Base-by-base conservation (phyloP, 2,329 filamentous ascomycete genomes). In the Alternaria sp. region DNA sequence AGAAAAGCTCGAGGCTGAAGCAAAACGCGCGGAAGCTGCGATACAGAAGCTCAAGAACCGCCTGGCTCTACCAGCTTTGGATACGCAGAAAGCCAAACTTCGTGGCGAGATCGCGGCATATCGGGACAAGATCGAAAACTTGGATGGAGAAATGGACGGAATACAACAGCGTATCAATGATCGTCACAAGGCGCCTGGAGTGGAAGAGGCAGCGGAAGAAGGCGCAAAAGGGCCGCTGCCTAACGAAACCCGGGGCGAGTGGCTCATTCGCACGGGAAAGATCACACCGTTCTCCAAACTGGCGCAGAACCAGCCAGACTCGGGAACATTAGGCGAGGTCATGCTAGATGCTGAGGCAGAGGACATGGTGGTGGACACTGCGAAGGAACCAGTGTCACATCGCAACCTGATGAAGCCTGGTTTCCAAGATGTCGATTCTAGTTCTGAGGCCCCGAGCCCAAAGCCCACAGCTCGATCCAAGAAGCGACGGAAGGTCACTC, bases 271-370 rank as follows among this genome's bases (percentile, higher is more conserved):
- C 28, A 99, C 94, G 0, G 95, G 95, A 62, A 98, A 98, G 80
- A 98, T 99, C 68, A 99, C 95, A 0, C 95, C 95, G 0, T 99
- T 99, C 73, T 91, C 93, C 7, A 91, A 90, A 64, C 86, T 96
- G 69, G 88, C 87, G 14, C 84, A 87, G n/a, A 81, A 88, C 2
- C 82, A 87, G 28, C 87, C 86, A 3, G 84, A 88, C 3, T 84
- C 89, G 44, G 90, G 90, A 2, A 89, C 89, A 61, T 82, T 97
- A 16, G 90, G 91, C 11, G 89, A 94, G 71, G 90, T 89, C 2
- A 86, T 97, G 59, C 81, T 94, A 14, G 92, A 96, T 74, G 93
- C 91, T 0, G 93, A 97, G 73, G 90, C 93, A 58, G 91, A 91
- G 53, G 78, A 78, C 5, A 78, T 85, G 80, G 81, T 83, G 3